Base-by-base conservation (phyloP, 768 basidiomycete genomes). In the Hericium coralloides region DNA sequence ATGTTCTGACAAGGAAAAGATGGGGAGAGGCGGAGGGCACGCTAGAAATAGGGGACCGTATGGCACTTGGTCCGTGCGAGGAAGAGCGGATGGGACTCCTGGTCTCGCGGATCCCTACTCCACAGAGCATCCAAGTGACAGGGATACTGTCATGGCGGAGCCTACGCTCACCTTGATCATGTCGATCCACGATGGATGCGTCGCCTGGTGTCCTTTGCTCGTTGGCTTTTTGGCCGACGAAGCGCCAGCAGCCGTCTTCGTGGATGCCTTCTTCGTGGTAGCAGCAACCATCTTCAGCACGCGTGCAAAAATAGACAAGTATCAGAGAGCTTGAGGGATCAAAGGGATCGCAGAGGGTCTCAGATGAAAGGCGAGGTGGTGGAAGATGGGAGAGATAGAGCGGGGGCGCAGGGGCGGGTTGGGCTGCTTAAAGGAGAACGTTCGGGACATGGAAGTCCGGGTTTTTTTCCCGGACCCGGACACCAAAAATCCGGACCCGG, bases 171-270 rank as follows among this genome's bases (percentile, higher is more conserved):
- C 70, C 66, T 65, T 70, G 65, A 74, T 72, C 76, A 78, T 78
- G 49, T 74, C 72, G 49, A 70, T 67, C 70, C 72, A 73, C 38
- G 72, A 72, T 5, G 86, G 86, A 70, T 87, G 86, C 15, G 56
- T n/a, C 18, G 56, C 36, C n/a, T 52, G 52, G 26, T 52, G 22
- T 2, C 65, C 58, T 39, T 31, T 31, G 31, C 31, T 31, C 31
- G 65, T 55, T 59, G 68, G 60, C 57, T 68, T 66, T 49, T 65
- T 67, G 52, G 71, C 65, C 62, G 67, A 36, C 14, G 60, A 31
- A 43, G 43, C 55, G 38, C 60, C 55, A 23, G 57, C 31, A 18
- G 26, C 17, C 18, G 52, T n/a, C 37, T 39, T 52, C 38, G 52
- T 17, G 37, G 37, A 52, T 36, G 26, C 51, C 58, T 55, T 59